Evolutionary conservation across 352 stramenopile genomes (phyloP).

Genomic region (Stephanocyclus meneghinianus): DNA sequence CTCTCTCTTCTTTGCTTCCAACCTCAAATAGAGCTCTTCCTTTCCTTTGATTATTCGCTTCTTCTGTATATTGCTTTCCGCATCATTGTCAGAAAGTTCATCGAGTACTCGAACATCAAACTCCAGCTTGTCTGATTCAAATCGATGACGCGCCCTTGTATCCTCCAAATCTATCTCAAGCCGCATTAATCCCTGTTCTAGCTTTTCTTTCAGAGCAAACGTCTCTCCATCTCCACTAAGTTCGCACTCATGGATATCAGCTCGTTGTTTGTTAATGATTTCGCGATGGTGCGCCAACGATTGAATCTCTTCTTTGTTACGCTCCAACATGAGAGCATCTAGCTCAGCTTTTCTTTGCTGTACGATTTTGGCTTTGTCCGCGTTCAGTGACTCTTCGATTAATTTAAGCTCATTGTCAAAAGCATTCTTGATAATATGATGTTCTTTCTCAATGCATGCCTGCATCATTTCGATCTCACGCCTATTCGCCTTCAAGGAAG

Average conservation of each 20-base stretch:
- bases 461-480: conserved; percentile 45
- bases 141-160: conserved; percentile 36
- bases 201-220: conserved; percentile 30
- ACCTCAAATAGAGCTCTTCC: conserved; percentile 30
- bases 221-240: conserved; percentile 23
- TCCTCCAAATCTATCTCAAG: conserved; percentile 51
- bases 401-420: conserved; percentile 48
- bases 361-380: conserved; percentile 29
- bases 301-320: conserved; percentile 27
- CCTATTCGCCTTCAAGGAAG: conserved; percentile 44
- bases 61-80: conserved; percentile 51
- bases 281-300: conserved; percentile 31
- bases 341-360: conserved; percentile 35
- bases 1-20: conserved; percentile 37
- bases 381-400: conserved; percentile 42
- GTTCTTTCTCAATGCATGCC: conserved; percentile 37
- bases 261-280: conserved; percentile 39
- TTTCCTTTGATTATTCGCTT: conserved; percentile 56
- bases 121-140: conserved; percentile 50
- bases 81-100: conserved; percentile 45
- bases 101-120: conserved; percentile 51
- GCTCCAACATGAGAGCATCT: conserved; percentile 41
- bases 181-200: conserved; percentile 32
- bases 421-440: conserved; percentile 38
- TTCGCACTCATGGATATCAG: conserved; percentile 39